Percentiles rank a stretch among this genome's conserved stretches.
Conservation (phyloP, 371 early-diverging fungal species). For the Enteropsectra breve region DNA sequence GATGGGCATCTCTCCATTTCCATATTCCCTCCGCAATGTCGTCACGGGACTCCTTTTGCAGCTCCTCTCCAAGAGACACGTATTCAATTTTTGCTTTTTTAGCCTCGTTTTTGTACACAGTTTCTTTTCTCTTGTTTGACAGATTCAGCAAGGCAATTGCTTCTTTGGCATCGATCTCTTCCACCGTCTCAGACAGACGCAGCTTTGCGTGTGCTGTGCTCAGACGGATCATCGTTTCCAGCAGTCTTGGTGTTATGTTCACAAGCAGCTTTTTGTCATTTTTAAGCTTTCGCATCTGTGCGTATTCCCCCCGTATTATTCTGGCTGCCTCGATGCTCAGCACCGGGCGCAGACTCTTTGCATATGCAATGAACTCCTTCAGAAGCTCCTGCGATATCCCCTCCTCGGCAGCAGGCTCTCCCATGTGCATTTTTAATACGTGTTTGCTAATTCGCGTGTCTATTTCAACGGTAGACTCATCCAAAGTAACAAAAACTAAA, state of each 20-base stretch:
- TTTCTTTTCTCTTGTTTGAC: background rate
- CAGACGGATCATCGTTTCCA: conserved; percentile 94
- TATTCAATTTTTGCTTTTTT: background rate
- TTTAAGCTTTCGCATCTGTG: conserved; percentile 50
- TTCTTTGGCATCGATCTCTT: conserved; percentile 57
- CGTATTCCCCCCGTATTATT: conserved; percentile 49
- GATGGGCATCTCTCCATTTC: conserved; percentile 11
- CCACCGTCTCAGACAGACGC: conserved; percentile 67
- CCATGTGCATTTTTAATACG: conserved; percentile 55
- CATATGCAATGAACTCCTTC: conserved; percentile 37
- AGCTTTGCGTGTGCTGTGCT: conserved; percentile 94
- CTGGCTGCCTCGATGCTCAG: conserved; percentile 48
- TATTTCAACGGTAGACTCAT: conserved; percentile 69
- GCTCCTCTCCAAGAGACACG: background rate
- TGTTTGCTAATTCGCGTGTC: conserved; percentile 57
- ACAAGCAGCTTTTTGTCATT: conserved; percentile 53
- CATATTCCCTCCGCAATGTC: conserved; percentile 19
- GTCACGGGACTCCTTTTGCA: background rate
- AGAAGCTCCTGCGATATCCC: conserved; percentile 27
- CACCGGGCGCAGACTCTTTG: conserved; percentile 48
- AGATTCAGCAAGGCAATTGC: conserved; percentile 45
- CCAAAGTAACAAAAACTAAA: conserved; percentile 84
- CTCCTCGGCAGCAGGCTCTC: conserved; percentile 29
- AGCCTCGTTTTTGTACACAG: background rate
- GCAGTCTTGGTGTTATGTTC: conserved; percentile 89